phyloP scores from a whole-genome alignment of 1,284 basidiomycete genomes.

The Porogramme epimiltina region DNA sequence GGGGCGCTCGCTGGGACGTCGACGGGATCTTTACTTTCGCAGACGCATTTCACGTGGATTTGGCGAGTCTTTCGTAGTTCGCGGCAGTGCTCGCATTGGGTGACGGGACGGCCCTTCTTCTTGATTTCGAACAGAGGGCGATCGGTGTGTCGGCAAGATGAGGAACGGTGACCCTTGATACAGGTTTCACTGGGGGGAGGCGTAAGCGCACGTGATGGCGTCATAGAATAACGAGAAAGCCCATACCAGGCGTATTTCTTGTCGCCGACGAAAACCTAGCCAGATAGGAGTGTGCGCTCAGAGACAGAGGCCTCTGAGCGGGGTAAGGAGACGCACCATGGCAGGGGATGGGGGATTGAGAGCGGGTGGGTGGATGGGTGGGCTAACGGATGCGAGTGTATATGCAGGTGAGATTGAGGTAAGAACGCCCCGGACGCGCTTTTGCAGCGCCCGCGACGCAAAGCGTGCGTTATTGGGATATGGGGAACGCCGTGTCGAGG shows the following conservation, averaged over 20 bases:
- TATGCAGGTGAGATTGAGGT: neutral
- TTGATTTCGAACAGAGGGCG: constrained; percentile 80
- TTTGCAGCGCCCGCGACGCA: constrained; percentile 32
- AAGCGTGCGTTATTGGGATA: constrained; percentile 34
- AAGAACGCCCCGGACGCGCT: constrained; percentile 28
- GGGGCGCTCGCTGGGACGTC: constrained; percentile 1
- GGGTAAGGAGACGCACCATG: constrained; percentile 30
- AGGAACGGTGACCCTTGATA: constrained; percentile 83
- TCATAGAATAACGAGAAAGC: constrained; percentile 22
- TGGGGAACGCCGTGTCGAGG: constrained; percentile 21
- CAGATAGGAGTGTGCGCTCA: too few relatives aligned
- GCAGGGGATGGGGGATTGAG: constrained; percentile 3
- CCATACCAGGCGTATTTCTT: constrained; percentile 80
- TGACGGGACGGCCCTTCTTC: constrained; percentile 79
- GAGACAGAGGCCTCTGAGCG: too few relatives aligned
- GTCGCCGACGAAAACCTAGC: constrained; percentile 73
- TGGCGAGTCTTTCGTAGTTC: constrained; percentile 76
- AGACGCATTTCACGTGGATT: constrained; percentile 71
- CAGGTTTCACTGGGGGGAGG: constrained; percentile 66
- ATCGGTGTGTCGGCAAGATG: constrained; percentile 76
- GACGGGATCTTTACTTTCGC: constrained; percentile 28
- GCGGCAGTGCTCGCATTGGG: constrained; percentile 78
- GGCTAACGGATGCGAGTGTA: neutral
- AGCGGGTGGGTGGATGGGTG: neutral
- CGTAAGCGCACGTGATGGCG: constrained; percentile 1